These are phyloP conservation scores for Combretum micranthum DNA, from an alignment of 345 rosid genomes.

Conservation along the genomic window DNA sequence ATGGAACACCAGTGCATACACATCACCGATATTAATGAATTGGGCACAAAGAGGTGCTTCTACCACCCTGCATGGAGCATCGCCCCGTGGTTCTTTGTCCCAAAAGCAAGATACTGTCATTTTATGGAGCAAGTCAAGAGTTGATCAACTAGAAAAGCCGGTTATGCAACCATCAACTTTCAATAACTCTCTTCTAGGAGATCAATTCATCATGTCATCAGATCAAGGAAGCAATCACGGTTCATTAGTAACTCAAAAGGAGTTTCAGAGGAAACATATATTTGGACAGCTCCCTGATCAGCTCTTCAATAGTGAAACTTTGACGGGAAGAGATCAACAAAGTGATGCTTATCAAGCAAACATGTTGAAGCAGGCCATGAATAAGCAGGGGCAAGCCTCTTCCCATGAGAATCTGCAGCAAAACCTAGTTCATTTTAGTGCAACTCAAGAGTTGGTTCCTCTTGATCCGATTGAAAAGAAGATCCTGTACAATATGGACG, in stretches of 20 bases:
- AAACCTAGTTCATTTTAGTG: conserved; percentile 21
- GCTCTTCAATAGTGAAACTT: conserved; percentile 23
- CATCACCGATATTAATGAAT: conserved; percentile 49
- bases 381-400: conserved; percentile 35
- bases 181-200: conserved; percentile 22
- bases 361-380: conserved; percentile 23
- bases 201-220: conserved; percentile 19
- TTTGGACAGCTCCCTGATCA: conserved; percentile 31
- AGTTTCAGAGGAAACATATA: conserved; percentile 27
- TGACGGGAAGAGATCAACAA: conserved; percentile 23
- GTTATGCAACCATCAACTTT: conserved; percentile 28
- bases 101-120: conserved; percentile 33
- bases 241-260: conserved; percentile 28
- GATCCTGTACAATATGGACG: conserved; percentile 66
- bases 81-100: conserved; percentile 40
- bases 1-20: conserved; percentile 45
- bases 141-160: conserved; percentile 10
- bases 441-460: conserved; percentile 39
- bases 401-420: conserved; percentile 32
- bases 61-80: conserved; percentile 39
- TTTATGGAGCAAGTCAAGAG: conserved; percentile 20
- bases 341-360: conserved; percentile 21
- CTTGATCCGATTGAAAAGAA: conserved; percentile 83
- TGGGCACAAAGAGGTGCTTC: conserved; percentile 40
- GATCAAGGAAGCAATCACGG: conserved; percentile 29